Conservation (phyloP, 2,329 filamentous ascomycete species). For the Venturia nashicola region DNA sequence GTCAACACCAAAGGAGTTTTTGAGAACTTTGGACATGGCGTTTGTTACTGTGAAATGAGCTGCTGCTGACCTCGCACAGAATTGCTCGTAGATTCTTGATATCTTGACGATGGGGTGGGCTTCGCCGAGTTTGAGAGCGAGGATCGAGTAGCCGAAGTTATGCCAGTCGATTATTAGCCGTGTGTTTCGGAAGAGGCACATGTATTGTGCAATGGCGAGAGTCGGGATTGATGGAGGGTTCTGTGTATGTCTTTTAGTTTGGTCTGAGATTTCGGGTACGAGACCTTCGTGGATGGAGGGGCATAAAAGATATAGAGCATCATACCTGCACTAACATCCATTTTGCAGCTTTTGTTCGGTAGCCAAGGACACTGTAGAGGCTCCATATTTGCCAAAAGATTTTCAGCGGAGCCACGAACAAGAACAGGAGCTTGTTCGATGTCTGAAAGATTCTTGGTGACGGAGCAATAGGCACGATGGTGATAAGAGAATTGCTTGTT, state of each 20-base stretch:
- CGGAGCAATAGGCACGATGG: conserved; percentile 55
- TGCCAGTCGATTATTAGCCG: conserved; percentile 92
- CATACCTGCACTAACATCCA: conserved; percentile 74
- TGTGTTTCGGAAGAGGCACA: conserved; percentile 67
- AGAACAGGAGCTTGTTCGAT: conserved; percentile 61
- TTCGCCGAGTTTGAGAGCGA: conserved; percentile 52
- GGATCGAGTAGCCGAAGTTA: conserved; percentile 94
- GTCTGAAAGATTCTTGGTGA: conserved; percentile 56
- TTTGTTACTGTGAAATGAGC: conserved; percentile 80
- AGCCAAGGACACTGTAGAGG: conserved; percentile 61
- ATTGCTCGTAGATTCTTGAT: conserved; percentile 65
- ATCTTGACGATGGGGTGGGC: conserved; percentile 64
- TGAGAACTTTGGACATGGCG: conserved; percentile 71
- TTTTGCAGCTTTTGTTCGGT: conserved; percentile 57
- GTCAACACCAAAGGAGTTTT: conserved; percentile 50
- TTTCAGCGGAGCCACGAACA: conserved; percentile 69
- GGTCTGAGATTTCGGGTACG: no score
- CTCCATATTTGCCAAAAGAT: conserved; percentile 69
- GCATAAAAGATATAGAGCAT: no score
- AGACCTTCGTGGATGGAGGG: no score
- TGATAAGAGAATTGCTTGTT: conserved; percentile 53
- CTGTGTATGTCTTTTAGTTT: conserved; percentile 26
- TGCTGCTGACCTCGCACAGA: conserved; percentile 54
- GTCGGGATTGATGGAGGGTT: conserved; percentile 95
- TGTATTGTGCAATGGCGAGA: conserved; percentile 59